A percentile compares a stretch with the other conserved stretches of the same genome.
These are phyloP conservation scores for Breynia disticha DNA, from an alignment of 441 rosid genomes.

Conservation along the genomic window DNA sequence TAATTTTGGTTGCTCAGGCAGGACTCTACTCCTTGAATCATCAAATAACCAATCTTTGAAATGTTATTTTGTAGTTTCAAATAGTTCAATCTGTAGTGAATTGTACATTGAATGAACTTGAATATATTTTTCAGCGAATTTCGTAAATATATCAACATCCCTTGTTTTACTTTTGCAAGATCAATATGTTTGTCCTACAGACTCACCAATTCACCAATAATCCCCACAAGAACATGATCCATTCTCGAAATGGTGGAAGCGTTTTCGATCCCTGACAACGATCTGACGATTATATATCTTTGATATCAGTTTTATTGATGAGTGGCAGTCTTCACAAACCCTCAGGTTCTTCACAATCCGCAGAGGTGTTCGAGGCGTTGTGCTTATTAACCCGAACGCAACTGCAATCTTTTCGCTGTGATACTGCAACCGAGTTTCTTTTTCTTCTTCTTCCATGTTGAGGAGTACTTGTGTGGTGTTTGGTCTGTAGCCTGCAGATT, in stretches of 20 bases:
- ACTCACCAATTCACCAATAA: constrained; percentile 9
- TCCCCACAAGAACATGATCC: constrained; percentile 17
- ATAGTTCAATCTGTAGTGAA: no score
- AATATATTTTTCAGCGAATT: no score
- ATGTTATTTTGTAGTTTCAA: no score
- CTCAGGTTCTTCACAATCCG: constrained; percentile 17
- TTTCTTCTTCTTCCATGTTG: constrained; percentile 39
- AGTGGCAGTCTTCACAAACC: constrained; percentile 20
- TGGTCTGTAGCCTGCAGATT: constrained; percentile 35
- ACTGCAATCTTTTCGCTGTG: constrained; percentile 60
- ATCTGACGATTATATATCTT: constrained; percentile 12
- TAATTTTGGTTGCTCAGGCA: no score
- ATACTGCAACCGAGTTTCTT: constrained; percentile 33
- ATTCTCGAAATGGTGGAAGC: constrained; percentile 17
- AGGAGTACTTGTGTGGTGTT: constrained; percentile 47
- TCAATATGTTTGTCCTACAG: no score
- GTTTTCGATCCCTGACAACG: constrained; percentile 14
- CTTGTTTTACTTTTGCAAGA: no score
- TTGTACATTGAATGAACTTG: no score
- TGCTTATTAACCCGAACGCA: constrained; percentile 51
- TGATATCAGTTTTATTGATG: constrained; percentile 17
- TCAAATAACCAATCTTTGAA: no score
- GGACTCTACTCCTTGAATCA: no score
- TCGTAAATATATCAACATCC: no score
- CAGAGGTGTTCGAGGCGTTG: constrained; percentile 27